Percentiles rank a stretch among this genome's conserved stretches.
Evolutionary conservation across 768 basidiomycete genomes (phyloP).

Genomic region (Pholiota conissans): DNA sequence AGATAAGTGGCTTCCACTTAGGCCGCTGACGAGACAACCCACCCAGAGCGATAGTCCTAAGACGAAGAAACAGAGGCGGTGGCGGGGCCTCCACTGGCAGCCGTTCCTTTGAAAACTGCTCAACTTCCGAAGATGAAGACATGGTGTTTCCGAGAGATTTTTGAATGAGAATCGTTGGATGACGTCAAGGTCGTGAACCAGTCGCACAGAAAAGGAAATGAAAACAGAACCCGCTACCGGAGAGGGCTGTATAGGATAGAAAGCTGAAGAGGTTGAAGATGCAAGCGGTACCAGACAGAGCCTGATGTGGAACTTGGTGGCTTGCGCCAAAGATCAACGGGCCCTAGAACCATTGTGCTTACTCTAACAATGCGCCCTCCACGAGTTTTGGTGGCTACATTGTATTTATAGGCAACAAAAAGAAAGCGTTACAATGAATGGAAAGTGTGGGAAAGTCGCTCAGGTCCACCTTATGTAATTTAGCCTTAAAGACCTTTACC

Average conservation of each 20-base stretch:
- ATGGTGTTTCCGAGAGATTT: not conserved
- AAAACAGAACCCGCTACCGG: not conserved
- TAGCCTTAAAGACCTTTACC: no score
- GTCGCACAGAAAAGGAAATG: not conserved
- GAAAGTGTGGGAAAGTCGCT: no score
- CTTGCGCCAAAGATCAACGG: not conserved
- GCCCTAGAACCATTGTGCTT: not conserved
- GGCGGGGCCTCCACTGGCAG: not conserved
- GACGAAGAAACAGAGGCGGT: constrained; percentile 4
- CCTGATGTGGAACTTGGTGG: not conserved
- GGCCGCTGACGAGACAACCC: not conserved
- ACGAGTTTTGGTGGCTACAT: not conserved
- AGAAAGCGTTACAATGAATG: not conserved
- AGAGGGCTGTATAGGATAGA: not conserved
- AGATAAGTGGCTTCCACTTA: not conserved
- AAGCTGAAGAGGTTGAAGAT: not conserved
- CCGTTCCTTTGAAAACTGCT: not conserved
- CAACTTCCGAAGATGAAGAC: constrained; percentile 39
- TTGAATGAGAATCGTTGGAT: not conserved
- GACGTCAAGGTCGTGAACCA: not conserved
- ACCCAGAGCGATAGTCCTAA: constrained; percentile 5
- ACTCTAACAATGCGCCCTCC: not conserved
- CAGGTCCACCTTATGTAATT: no score
- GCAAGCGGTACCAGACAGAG: not conserved
- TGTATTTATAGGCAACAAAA: not conserved